Conservation (phyloP, 2,329 filamentous ascomycete species). For the Hyphodiscus sp. region DNA sequence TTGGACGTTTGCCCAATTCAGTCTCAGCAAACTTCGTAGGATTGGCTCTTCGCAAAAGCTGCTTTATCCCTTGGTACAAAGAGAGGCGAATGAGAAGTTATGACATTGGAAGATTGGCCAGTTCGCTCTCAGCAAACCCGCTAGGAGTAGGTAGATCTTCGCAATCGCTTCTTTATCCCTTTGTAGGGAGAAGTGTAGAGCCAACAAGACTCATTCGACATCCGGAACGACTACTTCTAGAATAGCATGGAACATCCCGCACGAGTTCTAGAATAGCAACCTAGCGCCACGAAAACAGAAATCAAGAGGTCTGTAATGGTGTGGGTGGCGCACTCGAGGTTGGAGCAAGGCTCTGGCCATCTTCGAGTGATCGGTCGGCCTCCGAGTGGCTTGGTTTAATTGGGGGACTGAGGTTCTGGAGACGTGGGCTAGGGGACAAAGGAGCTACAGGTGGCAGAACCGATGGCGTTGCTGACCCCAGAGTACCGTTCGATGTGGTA, state of each 20-base stretch:
- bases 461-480: conserved; percentile 29
- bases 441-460: conserved; percentile 52
- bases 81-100: background rate
- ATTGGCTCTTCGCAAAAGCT: background rate
- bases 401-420: conserved; percentile 54
- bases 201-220: no score
- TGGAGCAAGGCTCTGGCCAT: conserved; percentile 18
- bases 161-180: no score
- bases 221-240: background rate
- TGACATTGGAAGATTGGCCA: no score
- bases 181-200: no score
- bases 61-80: background rate
- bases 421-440: conserved; percentile 50
- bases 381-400: conserved; percentile 39
- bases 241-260: background rate
- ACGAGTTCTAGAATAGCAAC: background rate
- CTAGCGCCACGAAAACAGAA: background rate
- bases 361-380: conserved; percentile 12
- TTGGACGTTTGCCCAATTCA: background rate
- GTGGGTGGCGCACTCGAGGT: background rate
- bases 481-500: conserved; percentile 22
- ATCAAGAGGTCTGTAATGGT: background rate
- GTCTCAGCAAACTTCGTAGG: background rate
- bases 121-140: no score
- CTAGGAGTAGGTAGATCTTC: no score